Evolutionary conservation across 192 early-diverging fungal genomes (phyloP).

Genomic region (Rhizophagus prolifer): DNA sequence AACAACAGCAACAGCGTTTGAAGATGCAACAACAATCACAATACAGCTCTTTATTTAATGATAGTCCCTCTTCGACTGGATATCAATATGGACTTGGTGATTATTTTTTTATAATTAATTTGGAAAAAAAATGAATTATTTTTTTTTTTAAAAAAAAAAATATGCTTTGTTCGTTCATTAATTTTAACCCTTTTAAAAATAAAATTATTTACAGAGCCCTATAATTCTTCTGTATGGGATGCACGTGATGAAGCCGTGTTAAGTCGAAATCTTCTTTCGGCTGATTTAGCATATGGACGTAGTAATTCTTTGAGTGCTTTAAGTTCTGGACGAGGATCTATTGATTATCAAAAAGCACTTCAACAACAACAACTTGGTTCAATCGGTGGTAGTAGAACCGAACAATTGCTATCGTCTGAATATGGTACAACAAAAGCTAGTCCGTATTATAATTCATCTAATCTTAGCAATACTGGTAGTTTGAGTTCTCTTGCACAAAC

Average conservation of each 20-base stretch:
- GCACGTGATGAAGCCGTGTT: conserved; percentile 25
- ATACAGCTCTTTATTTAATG: conserved; percentile 25
- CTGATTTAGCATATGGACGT: conserved; percentile 29
- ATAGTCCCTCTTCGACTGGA: conserved; percentile 5
- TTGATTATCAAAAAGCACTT: conserved; percentile 44
- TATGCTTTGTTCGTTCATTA: too few species aligned
- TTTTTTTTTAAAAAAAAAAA: neutral
- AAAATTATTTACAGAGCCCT: neutral
- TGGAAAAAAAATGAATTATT: neutral
- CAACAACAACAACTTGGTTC: conserved; percentile 41
- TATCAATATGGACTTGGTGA: conserved; percentile 29
- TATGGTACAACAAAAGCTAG: conserved; percentile 29
- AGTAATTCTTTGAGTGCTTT: conserved; percentile 19
- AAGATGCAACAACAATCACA: conserved; percentile 57
- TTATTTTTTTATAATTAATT: conserved; percentile 7
- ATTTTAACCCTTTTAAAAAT: too few species aligned
- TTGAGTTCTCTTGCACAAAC: conserved; percentile 31
- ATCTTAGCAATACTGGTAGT: conserved; percentile 35
- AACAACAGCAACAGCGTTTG: conserved; percentile 46
- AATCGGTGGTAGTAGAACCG: conserved; percentile 27
- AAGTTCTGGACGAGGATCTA: conserved; percentile 26
- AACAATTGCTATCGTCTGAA: conserved; percentile 32
- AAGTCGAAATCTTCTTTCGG: conserved; percentile 22
- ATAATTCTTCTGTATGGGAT: conserved; percentile 32
- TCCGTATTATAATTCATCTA: conserved; percentile 27